Base-by-base conservation (phyloP, 352 stramenopile genomes). In the Globisporangium irregulare region DNA sequence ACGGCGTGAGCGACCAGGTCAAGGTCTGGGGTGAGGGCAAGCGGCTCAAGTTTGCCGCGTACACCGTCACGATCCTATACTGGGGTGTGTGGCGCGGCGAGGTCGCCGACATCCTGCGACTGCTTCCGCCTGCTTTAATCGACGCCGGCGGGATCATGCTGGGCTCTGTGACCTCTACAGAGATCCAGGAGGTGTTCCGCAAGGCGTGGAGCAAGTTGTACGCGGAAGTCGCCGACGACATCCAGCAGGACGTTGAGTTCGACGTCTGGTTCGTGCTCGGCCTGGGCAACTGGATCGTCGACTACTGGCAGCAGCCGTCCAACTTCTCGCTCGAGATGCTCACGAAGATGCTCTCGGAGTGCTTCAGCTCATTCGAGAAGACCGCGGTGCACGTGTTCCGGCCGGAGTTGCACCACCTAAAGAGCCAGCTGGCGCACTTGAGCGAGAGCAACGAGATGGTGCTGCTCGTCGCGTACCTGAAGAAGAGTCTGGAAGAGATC, bases 271-370 rank as follows among this genome's bases (percentile, higher is more conserved):
- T 94, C 65, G 72, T 94, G 59, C 66, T 94, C 59, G 78, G 82
- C 12, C 66, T 94, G 15, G 75, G 70, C 34, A 87, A 86, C 43
- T 94, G 86, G 84, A 62, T 86, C 12, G 76, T 92, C 38, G 81
- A 93, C 66, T 94, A 92, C 65, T 94, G 84, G 86, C 86, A 93
- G 59, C 84, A 92, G 29, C 86, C 82, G 22, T 91, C 84, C 3
- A 75, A 84, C n/a, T 89, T 92, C 68, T 91, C 85, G 48, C 62
- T 91, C 41, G 81, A 89, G 55, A 86, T 90, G 83, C 73, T 93
- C 34, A 75, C 73, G 24, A 72, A 74, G 43, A 89, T 89, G 79
- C 67, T 92, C 15, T 68, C 70, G 3, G 84, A 94, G 29, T 78
- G 72, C 20, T 80, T 94, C 25, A 68, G 77, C 10, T 68, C 73